Percentiles rank a stretch among this genome's conserved stretches.
phyloP scores from a whole-genome alignment of 495 filamentous ascomycete species.

The Paragyromitra xinjiangensis region DNA sequence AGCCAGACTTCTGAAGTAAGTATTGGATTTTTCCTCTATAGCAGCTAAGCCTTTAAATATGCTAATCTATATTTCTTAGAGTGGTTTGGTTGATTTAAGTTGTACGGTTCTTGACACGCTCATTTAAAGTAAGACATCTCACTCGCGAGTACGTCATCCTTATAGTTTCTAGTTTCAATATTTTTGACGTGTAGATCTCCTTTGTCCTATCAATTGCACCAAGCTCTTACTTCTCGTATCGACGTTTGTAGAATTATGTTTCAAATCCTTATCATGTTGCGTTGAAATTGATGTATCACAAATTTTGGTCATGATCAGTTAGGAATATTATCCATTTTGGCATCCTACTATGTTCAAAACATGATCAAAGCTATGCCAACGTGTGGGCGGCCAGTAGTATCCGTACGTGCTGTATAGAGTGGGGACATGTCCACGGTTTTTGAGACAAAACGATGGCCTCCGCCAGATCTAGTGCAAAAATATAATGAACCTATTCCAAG shows the following conservation, averaged over 20 bases:
- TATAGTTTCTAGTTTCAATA: not conserved
- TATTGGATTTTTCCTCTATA: no score
- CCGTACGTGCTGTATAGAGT: no score
- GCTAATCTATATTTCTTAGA: conserved; percentile 5
- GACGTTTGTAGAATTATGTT: not conserved
- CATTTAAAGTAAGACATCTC: not conserved
- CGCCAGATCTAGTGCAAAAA: no score
- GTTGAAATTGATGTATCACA: not conserved
- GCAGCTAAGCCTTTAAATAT: not conserved
- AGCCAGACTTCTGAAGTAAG: not conserved
- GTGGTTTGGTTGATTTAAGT: not conserved
- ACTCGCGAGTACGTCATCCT: not conserved
- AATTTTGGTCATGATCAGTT: not conserved
- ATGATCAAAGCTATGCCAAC: no score
- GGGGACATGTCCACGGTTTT: no score
- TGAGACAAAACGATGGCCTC: no score
- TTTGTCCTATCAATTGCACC: not conserved
- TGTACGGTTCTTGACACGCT: not conserved
- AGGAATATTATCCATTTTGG: no score
- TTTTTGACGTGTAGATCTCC: not conserved
- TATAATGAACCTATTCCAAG: no score
- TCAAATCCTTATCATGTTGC: not conserved
- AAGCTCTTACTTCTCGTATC: not conserved
- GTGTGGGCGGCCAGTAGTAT: no score
- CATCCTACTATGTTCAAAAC: no score